Base-by-base conservation (phyloP, 768 basidiomycete species). In the Serpula lacrymans region DNA sequence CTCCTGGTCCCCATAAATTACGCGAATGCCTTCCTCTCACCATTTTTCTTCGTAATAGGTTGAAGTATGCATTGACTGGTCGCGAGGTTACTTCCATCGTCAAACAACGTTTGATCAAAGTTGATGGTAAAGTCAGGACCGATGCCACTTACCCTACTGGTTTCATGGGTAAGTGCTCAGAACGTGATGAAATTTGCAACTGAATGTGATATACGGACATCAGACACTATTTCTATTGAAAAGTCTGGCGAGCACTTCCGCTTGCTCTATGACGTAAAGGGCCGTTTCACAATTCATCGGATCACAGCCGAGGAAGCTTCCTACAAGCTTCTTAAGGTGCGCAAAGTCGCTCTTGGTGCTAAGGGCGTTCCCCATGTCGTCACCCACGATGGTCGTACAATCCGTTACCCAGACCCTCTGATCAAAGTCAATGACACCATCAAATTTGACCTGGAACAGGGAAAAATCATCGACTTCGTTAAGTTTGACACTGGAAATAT, bases 191-290 rank as follows among this genome's bases (percentile, higher is more conserved):
- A 9, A 34, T 9, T 20, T 20, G 33, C 9, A 17, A 9, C 18
- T 34, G 12, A 12, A 37, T 7, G 8, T 23, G 21, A 21, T 20
- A 49, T 22, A 37, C 44, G 31, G 30, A 17, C 28, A 18, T 23
- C 17, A 95, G 95, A 99, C 68, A 95, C 97, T 50, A 78, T 99
- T 64, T 82, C 90, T 46, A 88, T 99, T 49, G 95, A 99, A 70
- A 95, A 96, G 68, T 97, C 95, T 18, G 89, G 86, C 70, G 96
- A 99, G 70, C 86, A 98, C 77, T 99, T 98, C 86, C 95, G 96
- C 68, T 81, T 98, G 46, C 77, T 99, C 30, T 98, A 98, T 78
- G 96, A 98, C 64, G 84, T 98, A 70, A 99, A 99, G 77, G 96
- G 96, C 54, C 96, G 96, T 53, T 99, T 99, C 77, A 88, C 93